Percentiles rank a stretch among this genome's conserved stretches.
Conservation (phyloP, 352 stramenopile species). For the Pythium rhizo-oryzae region DNA sequence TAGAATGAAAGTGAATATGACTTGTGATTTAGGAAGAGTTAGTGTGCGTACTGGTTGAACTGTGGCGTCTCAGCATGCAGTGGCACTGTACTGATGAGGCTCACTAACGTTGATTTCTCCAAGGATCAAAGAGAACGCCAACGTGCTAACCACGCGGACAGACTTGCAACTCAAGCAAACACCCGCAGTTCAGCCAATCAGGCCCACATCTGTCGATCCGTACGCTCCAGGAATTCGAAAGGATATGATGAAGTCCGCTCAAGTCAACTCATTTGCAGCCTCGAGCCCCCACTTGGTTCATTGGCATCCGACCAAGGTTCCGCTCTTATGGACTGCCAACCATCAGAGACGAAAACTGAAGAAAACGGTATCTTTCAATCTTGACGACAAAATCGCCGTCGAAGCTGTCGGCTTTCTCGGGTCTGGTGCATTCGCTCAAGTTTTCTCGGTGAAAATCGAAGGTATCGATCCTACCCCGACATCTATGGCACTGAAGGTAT, state of each 20-base stretch:
- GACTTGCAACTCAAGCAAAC: neutral
- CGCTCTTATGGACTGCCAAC: constrained; percentile 48
- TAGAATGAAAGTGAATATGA: constrained; percentile 24
- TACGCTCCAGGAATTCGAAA: constrained; percentile 55
- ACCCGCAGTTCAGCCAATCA: neutral
- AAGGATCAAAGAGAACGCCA: neutral
- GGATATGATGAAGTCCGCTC: constrained; percentile 42
- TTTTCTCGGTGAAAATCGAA: constrained; percentile 59
- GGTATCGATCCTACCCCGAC: constrained; percentile 26
- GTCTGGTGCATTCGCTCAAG: constrained; percentile 73
- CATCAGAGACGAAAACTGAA: constrained; percentile 55
- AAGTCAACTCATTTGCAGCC: constrained; percentile 49
- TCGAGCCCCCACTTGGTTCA: constrained; percentile 49
- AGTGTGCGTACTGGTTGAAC: neutral
- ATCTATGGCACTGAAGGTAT: constrained; percentile 72
- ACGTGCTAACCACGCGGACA: neutral
- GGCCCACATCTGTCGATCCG: constrained; percentile 40
- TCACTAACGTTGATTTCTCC: neutral
- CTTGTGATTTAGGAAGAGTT: constrained; percentile 10
- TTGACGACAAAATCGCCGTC: constrained; percentile 37
- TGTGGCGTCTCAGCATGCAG: neutral
- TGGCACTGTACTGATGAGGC: too few relatives aligned
- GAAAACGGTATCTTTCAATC: constrained; percentile 44
- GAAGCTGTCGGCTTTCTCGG: constrained; percentile 64
- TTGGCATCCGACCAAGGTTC: constrained; percentile 53